Base-by-base conservation (phyloP, 768 basidiomycete genomes). In the Tephrocybe sp. region DNA sequence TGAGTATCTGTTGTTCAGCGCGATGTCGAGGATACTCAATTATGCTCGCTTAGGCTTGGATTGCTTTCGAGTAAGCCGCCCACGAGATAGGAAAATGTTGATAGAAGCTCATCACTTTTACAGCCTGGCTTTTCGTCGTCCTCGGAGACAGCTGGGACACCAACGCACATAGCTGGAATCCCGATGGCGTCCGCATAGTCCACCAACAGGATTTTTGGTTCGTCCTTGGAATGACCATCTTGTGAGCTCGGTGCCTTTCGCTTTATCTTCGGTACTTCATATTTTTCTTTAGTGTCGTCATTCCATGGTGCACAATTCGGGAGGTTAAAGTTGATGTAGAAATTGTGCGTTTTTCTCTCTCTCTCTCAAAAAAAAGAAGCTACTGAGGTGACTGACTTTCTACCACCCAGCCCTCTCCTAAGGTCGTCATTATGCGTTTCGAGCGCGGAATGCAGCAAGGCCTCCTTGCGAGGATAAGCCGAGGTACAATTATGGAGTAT, bases 391-490 rank as follows among this genome's bases (percentile, higher is more conserved):
- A 43, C 39, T 55, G 21, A 60, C 37, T 34, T 21, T 17, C 32
- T 14, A 15, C 36, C 60, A 28, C 41, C 30, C 48, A 90, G 88
- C 88, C 90, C 34, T 91, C 90, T 38, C 82, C 85, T 12, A 91
- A 90, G 64, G 89, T 89, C 12, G 88, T 84, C 5, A 73, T 92
- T 39, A 73, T 92, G 56, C 85, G 88, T 43, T 90, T 90, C 59
- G 77, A 87, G 68, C 83, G 89, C 54, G 90, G 90, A 25, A 91
- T 92, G 88, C 89, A 91, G 64, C 90, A 91, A 62, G 88, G 90
- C 41, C 70, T 92, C 47, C 73, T 91, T 42, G 82, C 87, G 61
- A 85, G 90, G 60, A 82, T 92, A 65, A 86, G 86, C 67, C 86
- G 89, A 65, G 79, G 80, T 59, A 76, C 83, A 37, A 73, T 90